Evolutionary conservation across 1,284 basidiomycete species (phyloP), one percentile per base, ranked within the genome.

Genomic region (Cryptococcus sp.): DNA sequence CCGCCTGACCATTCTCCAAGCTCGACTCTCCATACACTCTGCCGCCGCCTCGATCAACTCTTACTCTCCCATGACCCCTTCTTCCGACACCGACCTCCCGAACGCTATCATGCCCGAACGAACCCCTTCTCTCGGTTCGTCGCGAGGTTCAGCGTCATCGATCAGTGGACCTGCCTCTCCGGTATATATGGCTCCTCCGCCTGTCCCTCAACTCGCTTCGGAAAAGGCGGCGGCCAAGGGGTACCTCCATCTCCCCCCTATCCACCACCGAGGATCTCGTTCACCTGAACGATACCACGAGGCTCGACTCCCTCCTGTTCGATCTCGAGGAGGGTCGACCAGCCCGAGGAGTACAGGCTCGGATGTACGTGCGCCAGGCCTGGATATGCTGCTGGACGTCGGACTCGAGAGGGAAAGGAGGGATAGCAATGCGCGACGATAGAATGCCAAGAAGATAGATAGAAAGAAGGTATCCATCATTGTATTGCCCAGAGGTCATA

Each of bases 1-100:
- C 28, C 63, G 68, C 38, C 54, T 72, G 24, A 67, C 68, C 23
- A 58, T 72, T 41, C 66, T 69, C 36, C 68, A 71, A 57, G 68
- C 68, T n/a, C 57, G 67, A 28, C 56, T 71, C 3, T 60, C 54
- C 4, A 52, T 65, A 0, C 65, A 64, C 47, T 56, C 59, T 19
- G 57, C 63, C n/a, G 62, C 65, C 21, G 55, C 56, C 18, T 25
- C 51, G n/a, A 22, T 53, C 16, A 31, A 31, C 28, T 33, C 47
- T 22, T 45, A 31, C 31, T 33, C 35, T 16, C 48, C 43, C 25
- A 36, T 35, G 16, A 50, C 48, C 2, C 42, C 48, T 14, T 25
- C 35, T 5, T 14, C 26, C 19, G 43, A 38, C 19, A 31, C n/a
- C 4, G 40, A 48, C 35, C 16, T 40, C 16, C 36, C 43, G 5